Evolutionary conservation across 2,329 filamentous ascomycete genomes (phyloP), one percentile per base, ranked within the genome.

Genomic region (Colletotrichum sp.): DNA sequence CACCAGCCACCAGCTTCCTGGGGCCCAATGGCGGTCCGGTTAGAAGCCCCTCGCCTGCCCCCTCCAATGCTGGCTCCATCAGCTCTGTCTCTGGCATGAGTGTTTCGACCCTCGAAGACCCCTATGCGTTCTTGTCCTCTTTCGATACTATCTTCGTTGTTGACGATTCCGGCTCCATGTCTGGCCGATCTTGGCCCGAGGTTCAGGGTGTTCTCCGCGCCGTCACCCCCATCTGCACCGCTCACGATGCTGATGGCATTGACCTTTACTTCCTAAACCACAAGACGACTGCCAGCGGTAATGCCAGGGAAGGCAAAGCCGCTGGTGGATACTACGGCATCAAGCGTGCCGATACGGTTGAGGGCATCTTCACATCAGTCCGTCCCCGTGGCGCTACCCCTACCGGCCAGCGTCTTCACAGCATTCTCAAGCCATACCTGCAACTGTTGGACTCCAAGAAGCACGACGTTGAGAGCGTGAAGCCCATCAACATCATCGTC

Each of bases 141-240:
- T 98, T 98, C 81, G 95, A 98, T 84, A 98, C 95, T 36, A 85
- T 96, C 70, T 96, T 98, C 81, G 84, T 98, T 2, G 95, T 98
- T 80, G 96, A 98, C 81, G 96, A 98, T 85, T 95, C 93, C n/a
- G 91, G 91, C 7, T 96, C 93, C 78, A 98, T 98, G 96, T 86
- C 87, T 2, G 94, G 93, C 18, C 80, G 85, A n/a, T 89, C 88
- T 27, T 98, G 96, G 96, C 82, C 85, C 15, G 94, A 98, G 82
- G 94, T 94, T 1, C 85, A 88, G 31, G 86, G 89, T 11, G 94
- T 93, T 2, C 89, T 98, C 3, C 84, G 88, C 36, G 87, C 91
- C 62, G 95, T 98, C 79, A 90, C 95, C 0, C 95, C 95, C 1
- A 93, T 98, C 79, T 97, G 96, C 84, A 94, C 94, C 1, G 82